phyloP scores from a whole-genome alignment of 805 yeast genomes.

The Yamadazyma paraphyllophila region DNA sequence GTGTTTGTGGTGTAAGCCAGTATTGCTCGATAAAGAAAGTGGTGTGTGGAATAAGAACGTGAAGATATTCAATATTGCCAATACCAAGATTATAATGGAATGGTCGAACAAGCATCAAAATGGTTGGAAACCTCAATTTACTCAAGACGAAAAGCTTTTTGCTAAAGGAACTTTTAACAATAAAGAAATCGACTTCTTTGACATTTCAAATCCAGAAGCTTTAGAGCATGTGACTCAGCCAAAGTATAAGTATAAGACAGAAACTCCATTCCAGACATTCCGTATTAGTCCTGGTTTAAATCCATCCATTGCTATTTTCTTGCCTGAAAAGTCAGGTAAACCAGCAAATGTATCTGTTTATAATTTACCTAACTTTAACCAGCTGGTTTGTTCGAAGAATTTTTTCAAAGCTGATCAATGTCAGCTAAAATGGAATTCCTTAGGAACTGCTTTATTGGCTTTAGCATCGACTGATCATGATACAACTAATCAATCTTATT shows the following conservation, averaged over 20 bases:
- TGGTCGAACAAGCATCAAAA: conserved; percentile 80
- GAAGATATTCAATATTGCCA: conserved; percentile 61
- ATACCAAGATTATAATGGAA: conserved; percentile 49
- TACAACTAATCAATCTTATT: conserved; percentile 87
- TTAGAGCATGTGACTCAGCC: conserved; percentile 46
- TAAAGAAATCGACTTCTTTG: conserved; percentile 66
- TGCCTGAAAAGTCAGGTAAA: conserved; percentile 81
- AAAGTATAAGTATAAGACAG: conserved; percentile 54
- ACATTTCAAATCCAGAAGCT: conserved; percentile 35
- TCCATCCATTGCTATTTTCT: conserved; percentile 86
- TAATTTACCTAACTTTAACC: conserved; percentile 69
- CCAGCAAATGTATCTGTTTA: conserved; percentile 88
- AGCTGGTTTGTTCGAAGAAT: conserved; percentile 80
- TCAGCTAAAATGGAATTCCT: conserved; percentile 85
- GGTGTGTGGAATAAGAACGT: conserved; percentile 81
- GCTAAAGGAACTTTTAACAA: conserved; percentile 54
- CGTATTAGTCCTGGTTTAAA: conserved; percentile 82
- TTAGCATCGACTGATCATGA: conserved; percentile 96
- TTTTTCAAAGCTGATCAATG: conserved; percentile 96
- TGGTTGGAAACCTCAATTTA: conserved; percentile 92
- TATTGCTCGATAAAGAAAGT: conserved; percentile 57
- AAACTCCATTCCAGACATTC: conserved; percentile 54
- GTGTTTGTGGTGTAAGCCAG: conserved; percentile 88
- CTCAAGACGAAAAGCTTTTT: conserved; percentile 71
- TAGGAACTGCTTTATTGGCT: conserved; percentile 92